phyloP scores from a whole-genome alignment of 2,329 filamentous ascomycete genomes.

The Diaporthe velutina region DNA sequence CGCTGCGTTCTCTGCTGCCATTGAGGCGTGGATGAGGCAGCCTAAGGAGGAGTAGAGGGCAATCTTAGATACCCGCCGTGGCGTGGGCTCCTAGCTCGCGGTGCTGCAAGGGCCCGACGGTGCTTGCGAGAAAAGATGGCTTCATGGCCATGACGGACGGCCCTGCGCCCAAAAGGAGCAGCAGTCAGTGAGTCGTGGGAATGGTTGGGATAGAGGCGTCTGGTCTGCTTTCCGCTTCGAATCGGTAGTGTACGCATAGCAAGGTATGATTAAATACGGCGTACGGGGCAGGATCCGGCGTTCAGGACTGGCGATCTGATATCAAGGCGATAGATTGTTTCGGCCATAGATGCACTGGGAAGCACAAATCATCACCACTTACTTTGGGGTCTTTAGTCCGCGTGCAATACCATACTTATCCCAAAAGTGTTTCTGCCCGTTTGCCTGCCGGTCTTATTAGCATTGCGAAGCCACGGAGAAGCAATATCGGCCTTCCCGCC shows the following conservation, averaged over 20 bases:
- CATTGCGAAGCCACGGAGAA: background rate
- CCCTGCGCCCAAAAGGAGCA: background rate
- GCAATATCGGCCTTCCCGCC: conserved; percentile 8
- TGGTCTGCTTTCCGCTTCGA: background rate
- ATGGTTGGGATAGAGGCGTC: conserved; percentile 5
- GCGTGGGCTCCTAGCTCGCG: background rate
- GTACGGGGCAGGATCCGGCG: conserved; percentile 33
- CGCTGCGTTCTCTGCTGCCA: conserved; percentile 91
- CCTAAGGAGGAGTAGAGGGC: conserved; percentile 66
- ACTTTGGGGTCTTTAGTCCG: background rate
- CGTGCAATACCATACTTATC: background rate
- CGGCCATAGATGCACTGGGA: background rate
- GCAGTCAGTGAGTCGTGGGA: background rate
- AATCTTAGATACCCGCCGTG: background rate
- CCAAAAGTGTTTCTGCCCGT: background rate
- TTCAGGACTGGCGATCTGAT: conserved; percentile 36
- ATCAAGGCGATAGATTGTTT: conserved; percentile 2
- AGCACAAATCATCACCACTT: conserved; percentile 19
- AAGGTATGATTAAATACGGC: conserved; percentile 38
- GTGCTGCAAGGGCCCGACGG: background rate
- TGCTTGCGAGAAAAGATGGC: background rate
- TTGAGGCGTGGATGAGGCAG: conserved; percentile 91
- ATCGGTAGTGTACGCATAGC: conserved; percentile 29
- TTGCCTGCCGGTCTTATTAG: background rate
- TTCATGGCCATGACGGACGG: background rate